Percentiles rank a stretch among this genome's conserved stretches.
phyloP scores from a whole-genome alignment of 2,329 filamentous ascomycete genomes.

The Aspergillus persii region DNA sequence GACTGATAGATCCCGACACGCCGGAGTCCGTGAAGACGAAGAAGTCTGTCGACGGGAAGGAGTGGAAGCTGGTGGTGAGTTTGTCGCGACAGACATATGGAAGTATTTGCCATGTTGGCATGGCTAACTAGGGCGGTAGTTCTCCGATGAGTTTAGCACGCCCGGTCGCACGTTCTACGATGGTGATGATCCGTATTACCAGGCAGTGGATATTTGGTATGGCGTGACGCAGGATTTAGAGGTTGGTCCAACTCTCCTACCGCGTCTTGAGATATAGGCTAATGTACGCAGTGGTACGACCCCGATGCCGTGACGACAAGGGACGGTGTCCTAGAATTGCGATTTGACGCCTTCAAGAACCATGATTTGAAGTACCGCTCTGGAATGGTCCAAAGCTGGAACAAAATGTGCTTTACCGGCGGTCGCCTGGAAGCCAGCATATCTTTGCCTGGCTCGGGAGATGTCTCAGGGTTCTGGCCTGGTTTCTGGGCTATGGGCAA shows the following conservation, averaged over 20 bases:
- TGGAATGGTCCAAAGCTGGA: constrained; percentile 74
- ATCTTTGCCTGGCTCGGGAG: constrained; percentile 65
- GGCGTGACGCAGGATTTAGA: constrained; percentile 68
- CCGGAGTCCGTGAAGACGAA: constrained; percentile 57
- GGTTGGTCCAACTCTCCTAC: constrained; percentile 36
- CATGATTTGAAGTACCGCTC: constrained; percentile 67
- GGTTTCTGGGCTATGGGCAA: constrained; percentile 77
- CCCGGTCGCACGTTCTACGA: constrained; percentile 68
- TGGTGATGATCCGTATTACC: constrained; percentile 67
- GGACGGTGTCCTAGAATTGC: constrained; percentile 61
- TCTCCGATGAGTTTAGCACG: constrained; percentile 70
- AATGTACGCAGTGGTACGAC: constrained; percentile 61
- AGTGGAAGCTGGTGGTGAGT: constrained; percentile 61
- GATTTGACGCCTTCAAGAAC: constrained; percentile 64
- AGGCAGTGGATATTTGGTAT: constrained; percentile 69
- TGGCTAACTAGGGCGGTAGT: constrained; percentile 37
- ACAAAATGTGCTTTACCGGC: constrained; percentile 70
- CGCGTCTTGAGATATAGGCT: not conserved
- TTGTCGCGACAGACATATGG: not conserved
- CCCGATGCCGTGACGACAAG: constrained; percentile 64
- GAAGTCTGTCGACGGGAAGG: constrained; percentile 58
- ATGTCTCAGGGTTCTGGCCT: constrained; percentile 69
- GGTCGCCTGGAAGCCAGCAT: constrained; percentile 69
- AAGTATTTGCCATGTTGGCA: not conserved
- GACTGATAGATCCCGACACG: constrained; percentile 67